Percentiles rank a stretch among this genome's conserved stretches.
Evolutionary conservation across 495 filamentous ascomycete genomes (phyloP).

Genomic region (Zalerion maritima): DNA sequence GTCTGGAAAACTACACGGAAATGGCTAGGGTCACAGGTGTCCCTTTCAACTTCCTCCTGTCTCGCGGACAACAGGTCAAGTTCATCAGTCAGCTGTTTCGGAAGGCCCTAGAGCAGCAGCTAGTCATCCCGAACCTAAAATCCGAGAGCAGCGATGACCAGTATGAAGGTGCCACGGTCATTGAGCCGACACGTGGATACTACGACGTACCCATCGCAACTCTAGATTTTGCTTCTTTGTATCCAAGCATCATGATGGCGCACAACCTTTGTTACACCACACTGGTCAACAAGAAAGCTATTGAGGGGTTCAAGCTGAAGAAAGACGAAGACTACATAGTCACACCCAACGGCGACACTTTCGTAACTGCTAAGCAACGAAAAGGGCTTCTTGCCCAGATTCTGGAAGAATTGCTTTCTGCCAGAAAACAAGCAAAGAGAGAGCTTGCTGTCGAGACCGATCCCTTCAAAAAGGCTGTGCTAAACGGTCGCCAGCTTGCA

Average conservation of each 20-base stretch:
- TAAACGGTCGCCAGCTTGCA: slow-evolving; percentile 94
- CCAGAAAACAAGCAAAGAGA: slow-evolving; percentile 84
- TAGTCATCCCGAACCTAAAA: slow-evolving; percentile 80
- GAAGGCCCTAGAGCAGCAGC: slow-evolving; percentile 77
- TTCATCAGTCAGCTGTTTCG: slow-evolving; percentile 96
- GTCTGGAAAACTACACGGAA: slow-evolving; percentile 94
- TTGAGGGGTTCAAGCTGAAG: slow-evolving; percentile 56
- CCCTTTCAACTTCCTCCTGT: slow-evolving; percentile 86
- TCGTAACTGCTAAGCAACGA: slow-evolving; percentile 72
- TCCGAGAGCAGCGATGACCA: slow-evolving; percentile 57
- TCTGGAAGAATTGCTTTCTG: slow-evolving; percentile 77
- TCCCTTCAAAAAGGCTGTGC: slow-evolving; percentile 89
- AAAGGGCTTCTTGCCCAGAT: slow-evolving; percentile 92
- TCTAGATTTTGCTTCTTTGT: slow-evolving; percentile 96
- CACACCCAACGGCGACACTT: slow-evolving; percentile 87
- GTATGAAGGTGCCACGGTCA: slow-evolving; percentile 96
- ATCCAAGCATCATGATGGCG: slow-evolving; percentile 96
- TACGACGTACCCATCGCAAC: slow-evolving; percentile 92
- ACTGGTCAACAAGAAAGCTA: slow-evolving; percentile 61
- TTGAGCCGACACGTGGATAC: slow-evolving; percentile 83
- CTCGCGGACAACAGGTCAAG: slow-evolving; percentile 91
- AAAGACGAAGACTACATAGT: slow-evolving; percentile 93
- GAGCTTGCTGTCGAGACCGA: slow-evolving; percentile 86
- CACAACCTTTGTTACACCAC: slow-evolving; percentile 99
- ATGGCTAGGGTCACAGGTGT: slow-evolving; percentile 99